These are phyloP conservation scores for Lactifluus pinguis DNA, from an alignment of 768 basidiomycete species.

Conservation along the genomic window DNA sequence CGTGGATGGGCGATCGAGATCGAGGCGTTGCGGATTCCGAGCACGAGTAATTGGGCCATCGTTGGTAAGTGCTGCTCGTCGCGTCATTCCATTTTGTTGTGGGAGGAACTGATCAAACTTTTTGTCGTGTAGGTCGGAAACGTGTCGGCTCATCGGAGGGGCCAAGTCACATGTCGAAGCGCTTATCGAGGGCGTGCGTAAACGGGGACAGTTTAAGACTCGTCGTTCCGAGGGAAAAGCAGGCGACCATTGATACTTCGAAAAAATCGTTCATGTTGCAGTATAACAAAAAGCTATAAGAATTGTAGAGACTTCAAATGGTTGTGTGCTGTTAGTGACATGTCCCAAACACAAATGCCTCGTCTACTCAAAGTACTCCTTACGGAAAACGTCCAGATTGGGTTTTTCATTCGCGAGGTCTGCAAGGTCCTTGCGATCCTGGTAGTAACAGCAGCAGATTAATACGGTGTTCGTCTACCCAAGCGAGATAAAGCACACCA, in stretches of 20 bases:
- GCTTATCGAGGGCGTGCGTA: slow-evolving; percentile 47
- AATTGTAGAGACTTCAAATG: background rate
- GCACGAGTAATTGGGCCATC: no score
- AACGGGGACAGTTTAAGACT: slow-evolving; percentile 64
- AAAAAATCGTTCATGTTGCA: no score
- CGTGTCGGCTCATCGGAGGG: slow-evolving; percentile 26
- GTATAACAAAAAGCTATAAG: background rate
- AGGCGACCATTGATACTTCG: slow-evolving; percentile 27
- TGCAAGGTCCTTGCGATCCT: slow-evolving; percentile 80
- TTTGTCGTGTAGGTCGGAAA: slow-evolving; percentile 25
- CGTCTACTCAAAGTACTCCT: slow-evolving; percentile 75
- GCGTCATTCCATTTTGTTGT: background rate
- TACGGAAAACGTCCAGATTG: slow-evolving; percentile 64
- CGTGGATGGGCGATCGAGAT: no score
- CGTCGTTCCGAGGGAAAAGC: slow-evolving; percentile 65
- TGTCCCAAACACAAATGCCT: background rate
- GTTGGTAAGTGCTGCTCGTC: no score
- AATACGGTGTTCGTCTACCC: background rate
- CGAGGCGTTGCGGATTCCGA: no score
- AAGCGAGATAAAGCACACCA: slow-evolving; percentile 44
- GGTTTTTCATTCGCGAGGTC: slow-evolving; percentile 59
- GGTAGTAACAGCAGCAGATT: background rate
- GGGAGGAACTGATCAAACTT: background rate
- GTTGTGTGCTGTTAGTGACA: background rate
- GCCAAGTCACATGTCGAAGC: slow-evolving; percentile 34